These are phyloP conservation scores for Saccharomycopsis hybrid DNA, from an alignment of 1,139 yeast genomes.

Conservation along the genomic window DNA sequence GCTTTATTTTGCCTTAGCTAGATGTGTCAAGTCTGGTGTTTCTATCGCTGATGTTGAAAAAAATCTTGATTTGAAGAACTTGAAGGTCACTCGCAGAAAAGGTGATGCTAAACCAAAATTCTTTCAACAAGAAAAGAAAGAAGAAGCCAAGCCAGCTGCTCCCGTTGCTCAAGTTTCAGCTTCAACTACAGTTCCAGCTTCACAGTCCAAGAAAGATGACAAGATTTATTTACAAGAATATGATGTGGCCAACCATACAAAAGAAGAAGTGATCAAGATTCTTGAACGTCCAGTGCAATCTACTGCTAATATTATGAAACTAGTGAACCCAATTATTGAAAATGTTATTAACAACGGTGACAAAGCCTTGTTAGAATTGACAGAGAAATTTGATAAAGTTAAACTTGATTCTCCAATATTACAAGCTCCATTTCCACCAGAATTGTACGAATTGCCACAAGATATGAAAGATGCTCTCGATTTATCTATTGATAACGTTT, in stretches of 20 bases:
- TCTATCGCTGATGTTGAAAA: slow-evolving; percentile 72
- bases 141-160: slow-evolving; percentile 17
- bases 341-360: slow-evolving; percentile 77
- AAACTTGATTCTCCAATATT: slow-evolving; percentile 63
- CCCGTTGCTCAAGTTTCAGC: no score
- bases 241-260: slow-evolving; percentile 39
- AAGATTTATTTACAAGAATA: slow-evolving; percentile 59
- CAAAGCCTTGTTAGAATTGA: slow-evolving; percentile 74
- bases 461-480: slow-evolving; percentile 85
- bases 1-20: slow-evolving; percentile 83
- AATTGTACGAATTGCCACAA: slow-evolving; percentile 65
- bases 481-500: slow-evolving; percentile 79
- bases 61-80: slow-evolving; percentile 75
- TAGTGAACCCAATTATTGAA: slow-evolving; percentile 84
- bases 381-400: slow-evolving; percentile 89
- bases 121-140: slow-evolving; percentile 28
- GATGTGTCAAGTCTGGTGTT: slow-evolving; percentile 79
- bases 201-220: slow-evolving; percentile 27
- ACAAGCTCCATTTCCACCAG: slow-evolving; percentile 78
- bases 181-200: slow-evolving; percentile 20
- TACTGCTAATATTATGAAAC: slow-evolving; percentile 83
- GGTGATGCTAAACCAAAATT: slow-evolving; percentile 93
- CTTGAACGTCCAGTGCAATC: slow-evolving; percentile 86
- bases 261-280: slow-evolving; percentile 47
- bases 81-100: slow-evolving; percentile 84